Percentiles rank a stretch among this genome's conserved stretches.
Conservation (phyloP, 1,284 basidiomycete species). For the Ustilago crameri region DNA sequence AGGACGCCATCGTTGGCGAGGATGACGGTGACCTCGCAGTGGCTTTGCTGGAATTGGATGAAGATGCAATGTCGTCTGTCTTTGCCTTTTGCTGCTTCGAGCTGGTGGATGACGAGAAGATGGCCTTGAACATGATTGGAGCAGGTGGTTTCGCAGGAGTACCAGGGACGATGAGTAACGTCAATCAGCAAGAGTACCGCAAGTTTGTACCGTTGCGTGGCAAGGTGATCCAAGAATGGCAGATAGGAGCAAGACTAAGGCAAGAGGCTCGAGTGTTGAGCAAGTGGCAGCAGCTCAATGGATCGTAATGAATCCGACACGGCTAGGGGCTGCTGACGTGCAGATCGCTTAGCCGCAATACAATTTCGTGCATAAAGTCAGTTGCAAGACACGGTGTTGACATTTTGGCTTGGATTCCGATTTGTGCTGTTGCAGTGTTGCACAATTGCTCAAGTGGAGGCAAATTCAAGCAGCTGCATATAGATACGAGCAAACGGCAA, state of each 20-base stretch:
- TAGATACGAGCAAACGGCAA: no score
- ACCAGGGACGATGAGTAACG: no score
- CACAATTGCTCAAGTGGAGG: no score
- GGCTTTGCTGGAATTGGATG: slow-evolving; percentile 14
- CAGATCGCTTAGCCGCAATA: slow-evolving; percentile 8
- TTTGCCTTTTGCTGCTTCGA: slow-evolving; percentile 15
- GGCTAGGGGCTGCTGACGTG: slow-evolving; percentile 16
- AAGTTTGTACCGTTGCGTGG: no score
- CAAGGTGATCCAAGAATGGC: neutral
- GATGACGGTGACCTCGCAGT: slow-evolving; percentile 11
- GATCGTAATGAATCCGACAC: neutral
- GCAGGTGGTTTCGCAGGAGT: neutral
- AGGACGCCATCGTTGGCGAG: slow-evolving; percentile 16
- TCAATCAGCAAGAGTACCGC: no score
- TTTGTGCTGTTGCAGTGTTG: neutral
- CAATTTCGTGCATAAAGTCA: neutral
- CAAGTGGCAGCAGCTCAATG: neutral
- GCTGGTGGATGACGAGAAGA: slow-evolving; percentile 29
- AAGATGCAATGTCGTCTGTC: neutral
- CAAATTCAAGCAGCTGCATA: no score
- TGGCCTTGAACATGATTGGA: slow-evolving; percentile 34
- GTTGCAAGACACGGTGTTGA: neutral
- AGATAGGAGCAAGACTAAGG: slow-evolving; percentile 9
- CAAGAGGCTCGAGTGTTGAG: slow-evolving; percentile 12
- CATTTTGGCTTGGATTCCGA: neutral